phyloP scores from a whole-genome alignment of 2,329 filamentous ascomycete genomes.

The Hymenoscyphus fraxineus region DNA sequence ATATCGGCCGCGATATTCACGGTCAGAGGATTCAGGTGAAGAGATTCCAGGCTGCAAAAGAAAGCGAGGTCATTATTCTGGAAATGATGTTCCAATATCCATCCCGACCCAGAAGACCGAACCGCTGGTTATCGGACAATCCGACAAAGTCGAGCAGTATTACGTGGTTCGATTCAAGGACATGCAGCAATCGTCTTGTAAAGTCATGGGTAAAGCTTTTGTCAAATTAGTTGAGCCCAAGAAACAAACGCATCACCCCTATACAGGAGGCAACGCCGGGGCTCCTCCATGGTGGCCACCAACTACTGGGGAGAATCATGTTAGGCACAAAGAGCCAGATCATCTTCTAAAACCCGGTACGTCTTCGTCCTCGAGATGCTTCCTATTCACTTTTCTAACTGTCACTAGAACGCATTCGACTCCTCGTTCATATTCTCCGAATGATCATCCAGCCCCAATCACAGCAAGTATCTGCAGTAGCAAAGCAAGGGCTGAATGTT shows the following conservation, averaged over 20 bases:
- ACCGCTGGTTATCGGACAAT: conserved; percentile 50
- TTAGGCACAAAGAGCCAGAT: conserved; percentile 70
- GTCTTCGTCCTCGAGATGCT: conserved; percentile 17
- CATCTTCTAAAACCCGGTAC: conserved; percentile 66
- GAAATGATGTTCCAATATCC: conserved; percentile 21
- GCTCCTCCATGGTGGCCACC: conserved; percentile 64
- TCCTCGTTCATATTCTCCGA: conserved; percentile 58
- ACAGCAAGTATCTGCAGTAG: conserved; percentile 42
- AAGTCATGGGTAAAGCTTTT: conserved; percentile 71
- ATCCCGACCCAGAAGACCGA: conserved; percentile 26
- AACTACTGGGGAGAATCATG: conserved; percentile 52
- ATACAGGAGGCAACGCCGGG: conserved; percentile 60
- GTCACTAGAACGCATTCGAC: conserved; percentile 51
- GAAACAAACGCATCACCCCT: conserved; percentile 72
- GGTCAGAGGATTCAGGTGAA: conserved; percentile 27
- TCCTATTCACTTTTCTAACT: neutral
- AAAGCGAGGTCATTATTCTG: conserved; percentile 22
- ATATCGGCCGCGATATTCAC: conserved; percentile 17
- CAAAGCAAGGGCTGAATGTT: conserved; percentile 45
- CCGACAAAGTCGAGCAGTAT: conserved; percentile 53
- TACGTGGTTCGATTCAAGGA: conserved; percentile 60
- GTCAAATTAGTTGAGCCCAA: conserved; percentile 72
- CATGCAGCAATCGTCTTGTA: conserved; percentile 68
- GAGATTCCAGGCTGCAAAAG: conserved; percentile 21
- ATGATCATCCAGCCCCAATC: conserved; percentile 44